Evolutionary conservation across 2,329 filamentous ascomycete species (phyloP).

Genomic region (Ambrosiella xylebori): DNA sequence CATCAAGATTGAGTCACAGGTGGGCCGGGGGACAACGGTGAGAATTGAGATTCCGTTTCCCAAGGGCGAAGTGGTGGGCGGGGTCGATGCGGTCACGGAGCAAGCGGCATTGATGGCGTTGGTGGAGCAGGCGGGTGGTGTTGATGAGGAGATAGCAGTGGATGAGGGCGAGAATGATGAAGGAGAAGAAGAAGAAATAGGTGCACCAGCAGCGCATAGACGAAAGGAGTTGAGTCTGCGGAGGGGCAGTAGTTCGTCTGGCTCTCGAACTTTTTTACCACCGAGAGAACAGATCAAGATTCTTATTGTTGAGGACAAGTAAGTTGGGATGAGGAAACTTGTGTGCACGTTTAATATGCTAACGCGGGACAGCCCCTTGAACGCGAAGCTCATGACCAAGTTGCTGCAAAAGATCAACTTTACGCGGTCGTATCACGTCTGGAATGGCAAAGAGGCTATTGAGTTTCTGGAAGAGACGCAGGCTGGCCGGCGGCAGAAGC

Average conservation of each 20-base stretch:
- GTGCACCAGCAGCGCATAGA: neutral
- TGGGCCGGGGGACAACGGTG: conserved; percentile 49
- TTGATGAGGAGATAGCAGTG: neutral
- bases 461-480: conserved; percentile 48
- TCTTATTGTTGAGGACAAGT: conserved; percentile 72
- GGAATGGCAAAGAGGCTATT: conserved; percentile 64
- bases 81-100: neutral
- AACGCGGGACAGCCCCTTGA: conserved; percentile 1
- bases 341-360: neutral
- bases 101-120: neutral
- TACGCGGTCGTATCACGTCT: conserved; percentile 18
- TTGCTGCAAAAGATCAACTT: conserved; percentile 15
- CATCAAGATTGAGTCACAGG: conserved; percentile 51
- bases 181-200: neutral
- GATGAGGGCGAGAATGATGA: neutral
- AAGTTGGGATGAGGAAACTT: conserved; percentile 20
- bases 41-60: conserved; percentile 64
- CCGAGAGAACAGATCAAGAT: conserved; percentile 44
- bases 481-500: conserved; percentile 33
- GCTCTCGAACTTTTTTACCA: neutral
- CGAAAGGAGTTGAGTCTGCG: conserved; percentile 14
- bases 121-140: too few relatives aligned
- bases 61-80: conserved; percentile 23
- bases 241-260: conserved; percentile 24
- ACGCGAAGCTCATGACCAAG: conserved; percentile 15